Percentiles rank a stretch among this genome's conserved stretches.
phyloP scores from a whole-genome alignment of 805 yeast genomes.

The Starmerella potacharoeniae region DNA sequence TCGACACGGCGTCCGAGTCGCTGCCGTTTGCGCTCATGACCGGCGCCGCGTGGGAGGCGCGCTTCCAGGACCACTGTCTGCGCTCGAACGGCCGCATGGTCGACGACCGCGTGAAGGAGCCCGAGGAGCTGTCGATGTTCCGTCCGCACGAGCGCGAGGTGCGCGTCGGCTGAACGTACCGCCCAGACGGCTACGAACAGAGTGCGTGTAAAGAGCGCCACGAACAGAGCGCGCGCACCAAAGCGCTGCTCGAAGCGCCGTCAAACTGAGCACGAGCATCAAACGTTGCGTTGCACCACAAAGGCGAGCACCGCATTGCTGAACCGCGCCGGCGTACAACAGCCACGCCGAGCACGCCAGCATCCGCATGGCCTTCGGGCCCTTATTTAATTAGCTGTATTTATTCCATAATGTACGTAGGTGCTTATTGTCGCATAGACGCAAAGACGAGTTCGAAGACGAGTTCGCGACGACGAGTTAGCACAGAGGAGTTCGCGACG shows the following conservation, averaged over 20 bases:
- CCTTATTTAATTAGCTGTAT: not conserved
- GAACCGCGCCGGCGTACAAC: too few species aligned
- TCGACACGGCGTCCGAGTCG: conserved; percentile 11
- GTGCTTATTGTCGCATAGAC: too few species aligned
- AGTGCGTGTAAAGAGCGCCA: too few species aligned
- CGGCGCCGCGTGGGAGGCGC: conserved; percentile 20
- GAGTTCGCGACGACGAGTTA: too few species aligned
- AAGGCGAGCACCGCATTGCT: too few species aligned
- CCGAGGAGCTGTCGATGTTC: conserved; percentile 1
- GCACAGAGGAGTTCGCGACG: too few species aligned
- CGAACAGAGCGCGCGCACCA: too few species aligned
- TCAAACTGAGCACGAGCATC: too few species aligned
- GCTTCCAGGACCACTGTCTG: conserved; percentile 19
- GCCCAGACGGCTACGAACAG: not conserved
- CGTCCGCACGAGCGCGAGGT: conserved; percentile 10
- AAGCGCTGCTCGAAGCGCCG: too few species aligned
- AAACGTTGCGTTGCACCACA: too few species aligned
- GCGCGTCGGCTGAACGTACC: not conserved
- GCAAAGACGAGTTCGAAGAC: too few species aligned
- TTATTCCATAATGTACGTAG: not conserved
- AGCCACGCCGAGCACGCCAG: too few species aligned
- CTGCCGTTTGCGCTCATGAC: conserved; percentile 11
- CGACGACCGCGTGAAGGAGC: conserved; percentile 12
- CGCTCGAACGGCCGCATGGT: conserved; percentile 18
- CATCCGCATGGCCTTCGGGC: not conserved